Evolutionary conservation across 208 protist genomes (phyloP).

Genomic region (Trypanosoma boissoni): DNA sequence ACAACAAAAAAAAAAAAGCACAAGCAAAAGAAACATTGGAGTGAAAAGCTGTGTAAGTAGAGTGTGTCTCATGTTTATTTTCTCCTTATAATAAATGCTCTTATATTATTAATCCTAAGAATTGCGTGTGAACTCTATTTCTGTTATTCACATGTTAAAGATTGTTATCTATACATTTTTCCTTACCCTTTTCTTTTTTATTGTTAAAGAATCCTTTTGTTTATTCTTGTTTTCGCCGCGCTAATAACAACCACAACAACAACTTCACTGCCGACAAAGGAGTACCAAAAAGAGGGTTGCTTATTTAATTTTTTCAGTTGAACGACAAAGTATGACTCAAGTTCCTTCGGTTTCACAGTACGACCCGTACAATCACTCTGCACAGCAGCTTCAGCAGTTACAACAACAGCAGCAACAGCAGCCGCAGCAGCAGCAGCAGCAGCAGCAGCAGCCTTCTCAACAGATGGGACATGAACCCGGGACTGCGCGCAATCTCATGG

Average conservation of each 20-base stretch:
- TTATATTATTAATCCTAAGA: conserved; percentile 3
- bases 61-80: background rate
- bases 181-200: conserved; percentile 5
- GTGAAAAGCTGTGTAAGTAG: too few relatives aligned
- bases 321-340: conserved; percentile 15
- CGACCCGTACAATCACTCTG: conserved; percentile 18
- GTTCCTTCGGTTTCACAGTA: conserved; percentile 22
- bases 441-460: background rate
- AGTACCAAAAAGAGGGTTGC: too few relatives aligned
- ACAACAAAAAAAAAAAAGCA: conserved; percentile 10
- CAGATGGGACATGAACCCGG: conserved; percentile 65
- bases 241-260: too few relatives aligned
- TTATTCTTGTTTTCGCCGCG: too few relatives aligned
- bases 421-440: background rate
- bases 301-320: conserved; percentile 11
- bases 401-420: conserved; percentile 10
- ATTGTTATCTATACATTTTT: too few relatives aligned
- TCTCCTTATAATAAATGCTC: background rate
- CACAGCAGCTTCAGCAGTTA: conserved; percentile 4
- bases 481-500: conserved; percentile 81
- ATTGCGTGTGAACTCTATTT: too few relatives aligned
- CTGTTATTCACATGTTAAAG: too few relatives aligned
- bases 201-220: background rate
- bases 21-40: background rate
- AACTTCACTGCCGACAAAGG: too few relatives aligned